Evolutionary conservation across 495 filamentous ascomycete genomes (phyloP), one percentile per base, ranked within the genome.

Genomic region (Pyrenula massariospora): DNA sequence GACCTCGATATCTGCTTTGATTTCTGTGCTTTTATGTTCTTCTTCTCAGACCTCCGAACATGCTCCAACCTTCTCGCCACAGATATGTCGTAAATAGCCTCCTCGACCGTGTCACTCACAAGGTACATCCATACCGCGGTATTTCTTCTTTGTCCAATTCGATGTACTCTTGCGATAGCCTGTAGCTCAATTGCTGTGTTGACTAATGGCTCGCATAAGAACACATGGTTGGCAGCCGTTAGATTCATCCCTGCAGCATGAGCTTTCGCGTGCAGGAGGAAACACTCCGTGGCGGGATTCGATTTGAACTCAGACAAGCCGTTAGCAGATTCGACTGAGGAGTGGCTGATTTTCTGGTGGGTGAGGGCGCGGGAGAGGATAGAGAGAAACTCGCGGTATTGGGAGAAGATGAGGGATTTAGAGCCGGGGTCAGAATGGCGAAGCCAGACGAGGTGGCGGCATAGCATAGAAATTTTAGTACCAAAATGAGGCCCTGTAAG

Each of bases 91-190:
- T 96, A 88, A 50, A 98, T 93, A 0, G 84, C 84, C 66, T 94
- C 83, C 61, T 98, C 92, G 1, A 96, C 89, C 0, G 92, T 95
- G 51, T 85, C 87, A 2, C 85, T 83, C 21, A 95, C 78, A 1
- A 96, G 78, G 66, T 98, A 98, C 68, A 96, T 86, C 86, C 90
- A 98, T 3, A 96, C 92, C 1, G 89, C 95, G 5, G 92, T 98
- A 58, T 84, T 76, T 23, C 86, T 82, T 57, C 83, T 79, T 68
- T 98, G 92, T 0, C 92, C 92, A 55, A 98, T 98, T 42, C 92
- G 80, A 66, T 98, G 89, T 0, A 98, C 91, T 52, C 92, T 85
- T 3, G 91, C 89, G 61, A 96, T 94, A 2, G 90, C 92, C 64
- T 98, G 92, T 3, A 96, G 77, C 62, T 96, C 92, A 10, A 98